Evolutionary conservation across 192 early-diverging fungal genomes (phyloP).

Genomic region (Coemansia sp.): DNA sequence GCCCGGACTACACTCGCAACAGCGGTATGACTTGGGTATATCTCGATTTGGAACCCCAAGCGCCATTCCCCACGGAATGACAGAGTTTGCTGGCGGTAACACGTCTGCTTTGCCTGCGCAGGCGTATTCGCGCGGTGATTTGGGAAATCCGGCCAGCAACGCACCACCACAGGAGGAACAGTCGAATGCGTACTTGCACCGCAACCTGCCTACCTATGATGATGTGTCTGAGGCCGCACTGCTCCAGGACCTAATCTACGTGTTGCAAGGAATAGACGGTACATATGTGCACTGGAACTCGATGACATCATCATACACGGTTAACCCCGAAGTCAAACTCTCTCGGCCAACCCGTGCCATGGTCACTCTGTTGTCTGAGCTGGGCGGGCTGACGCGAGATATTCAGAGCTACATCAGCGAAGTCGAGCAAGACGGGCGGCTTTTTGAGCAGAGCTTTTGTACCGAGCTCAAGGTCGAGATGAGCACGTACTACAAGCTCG

Average conservation of each 20-base stretch:
- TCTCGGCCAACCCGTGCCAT: constrained; percentile 65
- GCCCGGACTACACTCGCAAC: constrained; percentile 11
- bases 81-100: constrained; percentile 3
- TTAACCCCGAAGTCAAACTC: constrained; percentile 58
- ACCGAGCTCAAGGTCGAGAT: constrained; percentile 79
- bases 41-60: background rate
- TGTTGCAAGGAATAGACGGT: constrained; percentile 95
- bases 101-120: background rate
- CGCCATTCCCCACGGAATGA: constrained; percentile 9
- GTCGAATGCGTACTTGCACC: constrained; percentile 12
- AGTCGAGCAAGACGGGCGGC: constrained; percentile 21
- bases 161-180: background rate
- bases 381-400: constrained; percentile 75
- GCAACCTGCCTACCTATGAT: constrained; percentile 37
- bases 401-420: constrained; percentile 61
- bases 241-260: constrained; percentile 83
- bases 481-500: constrained; percentile 79
- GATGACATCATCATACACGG: constrained; percentile 51
- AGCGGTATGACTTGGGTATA: background rate
- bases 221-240: constrained; percentile 63
- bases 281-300: constrained; percentile 70
- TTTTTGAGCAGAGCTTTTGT: constrained; percentile 71
- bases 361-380: constrained; percentile 66
- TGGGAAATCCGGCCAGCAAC: background rate
- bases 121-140: constrained; percentile 1